These are phyloP conservation scores for Alnus rubra DNA, from an alignment of 306 rosid species.

Conservation along the genomic window DNA sequence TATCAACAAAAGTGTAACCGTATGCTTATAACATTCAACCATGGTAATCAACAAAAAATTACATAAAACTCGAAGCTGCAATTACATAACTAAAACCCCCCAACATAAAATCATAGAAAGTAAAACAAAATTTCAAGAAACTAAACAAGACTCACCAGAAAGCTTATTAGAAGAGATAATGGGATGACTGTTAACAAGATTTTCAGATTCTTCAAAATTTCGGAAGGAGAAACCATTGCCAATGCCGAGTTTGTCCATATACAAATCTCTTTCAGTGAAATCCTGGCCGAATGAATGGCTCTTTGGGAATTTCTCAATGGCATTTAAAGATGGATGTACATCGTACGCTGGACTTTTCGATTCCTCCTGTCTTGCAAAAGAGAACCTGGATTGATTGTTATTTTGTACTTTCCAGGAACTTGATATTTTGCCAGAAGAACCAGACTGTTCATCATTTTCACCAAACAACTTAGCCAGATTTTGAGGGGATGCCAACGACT, in stretches of 20 bases:
- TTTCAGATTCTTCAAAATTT: constrained; percentile 54
- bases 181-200: constrained; percentile 35
- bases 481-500: constrained; percentile 62
- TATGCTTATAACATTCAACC: background rate
- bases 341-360: constrained; percentile 47
- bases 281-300: constrained; percentile 49
- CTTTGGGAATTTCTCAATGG: constrained; percentile 43
- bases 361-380: constrained; percentile 90
- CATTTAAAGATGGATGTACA: constrained; percentile 50
- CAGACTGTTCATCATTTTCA: constrained; percentile 53
- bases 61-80: background rate
- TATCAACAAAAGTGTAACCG: background rate
- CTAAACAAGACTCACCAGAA: constrained; percentile 55
- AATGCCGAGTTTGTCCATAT: constrained; percentile 45
- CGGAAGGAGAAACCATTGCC: constrained; percentile 53
- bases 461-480: constrained; percentile 60
- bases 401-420: constrained; percentile 71
- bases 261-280: constrained; percentile 51
- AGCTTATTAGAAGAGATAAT: constrained; percentile 50
- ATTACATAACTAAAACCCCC: background rate
- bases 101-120: constrained; percentile 7
- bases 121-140: background rate
- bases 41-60: background rate
- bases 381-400: constrained; percentile 82
- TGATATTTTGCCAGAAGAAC: constrained; percentile 41